Evolutionary conservation across 1,284 basidiomycete genomes (phyloP).

Genomic region (Cryptococcus sp.): DNA sequence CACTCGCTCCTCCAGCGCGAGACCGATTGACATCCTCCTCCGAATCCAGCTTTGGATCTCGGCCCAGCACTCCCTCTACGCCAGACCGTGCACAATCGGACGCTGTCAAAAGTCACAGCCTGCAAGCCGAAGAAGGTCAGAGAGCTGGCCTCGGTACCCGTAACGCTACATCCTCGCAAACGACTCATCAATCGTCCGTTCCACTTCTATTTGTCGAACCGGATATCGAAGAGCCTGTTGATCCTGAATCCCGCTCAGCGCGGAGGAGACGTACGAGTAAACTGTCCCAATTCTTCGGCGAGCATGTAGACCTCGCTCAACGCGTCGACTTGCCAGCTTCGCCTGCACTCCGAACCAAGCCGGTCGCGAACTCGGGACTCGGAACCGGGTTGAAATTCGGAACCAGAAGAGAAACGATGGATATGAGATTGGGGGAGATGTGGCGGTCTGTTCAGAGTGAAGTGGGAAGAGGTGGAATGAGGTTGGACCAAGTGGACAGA

Average conservation of each 20-base stretch:
- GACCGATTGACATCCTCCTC: no score
- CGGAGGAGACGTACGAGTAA: constrained; percentile 28
- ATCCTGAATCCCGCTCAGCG: constrained; percentile 12
- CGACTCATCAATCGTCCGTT: no score
- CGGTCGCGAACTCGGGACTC: not conserved
- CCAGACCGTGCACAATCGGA: no score
- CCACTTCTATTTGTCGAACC: no score
- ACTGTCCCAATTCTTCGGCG: constrained; percentile 38
- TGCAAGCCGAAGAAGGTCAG: no score
- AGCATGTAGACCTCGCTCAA: constrained; percentile 20
- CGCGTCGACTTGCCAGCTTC: constrained; percentile 3
- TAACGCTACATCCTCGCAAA: no score
- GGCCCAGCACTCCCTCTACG: no score
- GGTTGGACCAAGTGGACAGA: constrained; percentile 16
- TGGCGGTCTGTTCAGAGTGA: constrained; percentile 36
- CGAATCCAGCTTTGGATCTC: no score
- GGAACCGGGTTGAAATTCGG: constrained; percentile 2
- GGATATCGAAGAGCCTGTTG: not conserved
- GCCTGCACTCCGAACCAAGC: not conserved
- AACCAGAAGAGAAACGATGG: constrained; percentile 31
- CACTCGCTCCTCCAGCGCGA: no score
- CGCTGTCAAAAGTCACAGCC: no score
- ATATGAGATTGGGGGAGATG: constrained; percentile 39
- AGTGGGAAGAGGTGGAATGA: constrained; percentile 18
- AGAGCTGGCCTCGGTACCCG: no score